These are phyloP conservation scores for Carex sylvatica DNA, from an alignment of 202 grass and related monocot genomes.

Conservation along the genomic window DNA sequence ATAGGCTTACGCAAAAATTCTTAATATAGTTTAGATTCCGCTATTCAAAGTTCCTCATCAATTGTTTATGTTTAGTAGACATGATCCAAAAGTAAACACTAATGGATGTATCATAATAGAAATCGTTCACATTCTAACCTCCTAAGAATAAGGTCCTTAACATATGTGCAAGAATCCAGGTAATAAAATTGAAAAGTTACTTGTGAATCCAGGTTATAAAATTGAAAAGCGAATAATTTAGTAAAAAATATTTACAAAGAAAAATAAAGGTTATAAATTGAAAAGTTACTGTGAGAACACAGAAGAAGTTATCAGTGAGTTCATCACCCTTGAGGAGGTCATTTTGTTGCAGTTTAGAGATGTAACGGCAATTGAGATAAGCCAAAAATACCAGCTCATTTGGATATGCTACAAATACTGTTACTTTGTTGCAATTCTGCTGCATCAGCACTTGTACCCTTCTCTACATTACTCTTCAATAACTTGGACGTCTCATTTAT, in stretches of 20 bases:
- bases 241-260: conserved; percentile 20
- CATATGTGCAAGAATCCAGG: neutral
- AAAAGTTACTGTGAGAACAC: conserved; percentile 54
- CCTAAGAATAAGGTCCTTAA: neutral
- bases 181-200: no score
- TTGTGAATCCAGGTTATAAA: no score
- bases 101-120: neutral
- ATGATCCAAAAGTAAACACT: neutral
- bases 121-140: neutral
- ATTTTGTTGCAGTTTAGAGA: conserved; percentile 68
- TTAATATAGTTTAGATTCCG: neutral
- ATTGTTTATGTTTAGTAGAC: neutral
- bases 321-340: conserved; percentile 88
- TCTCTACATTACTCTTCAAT: conserved; percentile 64
- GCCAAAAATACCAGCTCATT: no score
- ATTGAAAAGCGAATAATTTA: conserved; percentile 22
- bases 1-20: neutral
- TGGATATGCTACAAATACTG: no score
- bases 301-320: conserved; percentile 72
- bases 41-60: neutral
- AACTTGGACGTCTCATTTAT: conserved; percentile 66
- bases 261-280: conserved; percentile 10
- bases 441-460: no score
- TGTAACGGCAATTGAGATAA: no score
- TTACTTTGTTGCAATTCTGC: no score